Evolutionary conservation across 257 asterid genomes (phyloP).

Genomic region (Gentiana macrophylla): DNA sequence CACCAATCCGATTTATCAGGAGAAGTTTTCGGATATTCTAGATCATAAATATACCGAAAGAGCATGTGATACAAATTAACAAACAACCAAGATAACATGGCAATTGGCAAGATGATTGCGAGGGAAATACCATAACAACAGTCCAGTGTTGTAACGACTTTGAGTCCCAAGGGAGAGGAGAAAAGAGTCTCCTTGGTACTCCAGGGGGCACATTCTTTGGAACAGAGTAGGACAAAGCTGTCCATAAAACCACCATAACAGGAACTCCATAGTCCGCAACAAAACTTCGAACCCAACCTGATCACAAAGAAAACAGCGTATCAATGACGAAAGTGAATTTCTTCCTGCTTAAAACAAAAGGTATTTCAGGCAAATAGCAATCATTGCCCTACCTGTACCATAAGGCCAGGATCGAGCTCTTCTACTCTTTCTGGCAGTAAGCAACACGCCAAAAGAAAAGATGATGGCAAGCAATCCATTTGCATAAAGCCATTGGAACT

Average conservation of each 20-base stretch:
- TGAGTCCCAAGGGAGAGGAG: constrained; percentile 83
- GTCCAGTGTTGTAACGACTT: constrained; percentile 75
- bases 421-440: constrained; percentile 65
- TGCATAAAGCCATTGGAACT: constrained; percentile 70
- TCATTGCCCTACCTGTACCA: constrained; percentile 50
- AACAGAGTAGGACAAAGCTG: constrained; percentile 52
- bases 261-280: constrained; percentile 96
- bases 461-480: constrained; percentile 78
- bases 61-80: too few species aligned
- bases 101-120: neutral
- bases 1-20: too few species aligned
- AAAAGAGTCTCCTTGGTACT: constrained; percentile 76
- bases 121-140: constrained; percentile 51
- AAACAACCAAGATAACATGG: too few species aligned
- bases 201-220: constrained; percentile 60
- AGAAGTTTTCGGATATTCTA: too few species aligned
- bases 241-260: constrained; percentile 71
- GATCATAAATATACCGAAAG: too few species aligned
- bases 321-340: neutral
- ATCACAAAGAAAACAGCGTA: neutral
- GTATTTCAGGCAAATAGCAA: neutral
- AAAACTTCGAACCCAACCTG: constrained; percentile 69
- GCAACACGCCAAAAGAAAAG: constrained; percentile 62
- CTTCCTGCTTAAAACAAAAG: too few species aligned
- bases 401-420: constrained; percentile 90